These are phyloP conservation scores for Alliaria petiolata DNA, from an alignment of 345 rosid species.

Conservation along the genomic window DNA sequence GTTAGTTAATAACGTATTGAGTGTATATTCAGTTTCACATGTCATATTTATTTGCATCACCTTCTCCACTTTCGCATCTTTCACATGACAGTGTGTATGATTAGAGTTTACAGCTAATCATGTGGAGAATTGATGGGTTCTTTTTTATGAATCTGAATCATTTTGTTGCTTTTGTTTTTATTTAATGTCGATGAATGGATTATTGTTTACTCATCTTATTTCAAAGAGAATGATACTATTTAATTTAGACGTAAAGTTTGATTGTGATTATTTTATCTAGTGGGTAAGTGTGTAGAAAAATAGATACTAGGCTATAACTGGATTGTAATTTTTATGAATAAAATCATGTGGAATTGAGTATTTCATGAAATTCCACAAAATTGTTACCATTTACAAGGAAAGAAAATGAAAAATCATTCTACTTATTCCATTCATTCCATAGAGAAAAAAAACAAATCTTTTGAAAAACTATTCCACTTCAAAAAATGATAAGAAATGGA, in stretches of 20 bases:
- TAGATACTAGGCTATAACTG: no score
- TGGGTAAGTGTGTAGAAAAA: not conserved
- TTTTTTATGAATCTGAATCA: conserved; percentile 8
- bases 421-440: no score
- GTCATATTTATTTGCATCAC: conserved; percentile 16
- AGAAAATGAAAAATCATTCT: no score
- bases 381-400: no score
- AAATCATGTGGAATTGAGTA: no score
- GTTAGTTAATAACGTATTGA: not conserved
- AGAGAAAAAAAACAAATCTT: no score
- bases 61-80: not conserved
- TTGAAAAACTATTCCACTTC: no score
- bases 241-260: not conserved
- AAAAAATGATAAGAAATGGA: no score
- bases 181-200: not conserved
- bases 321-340: no score
- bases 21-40: not conserved
- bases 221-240: not conserved
- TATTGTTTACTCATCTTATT: not conserved
- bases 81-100: conserved; percentile 7
- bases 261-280: not conserved
- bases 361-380: no score
- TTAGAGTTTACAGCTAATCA: conserved; percentile 14
- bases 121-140: not conserved
- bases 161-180: not conserved